Percentiles rank a stretch among this genome's conserved stretches.
phyloP scores from a whole-genome alignment of 2,329 filamentous ascomycete genomes.

The Cordyceps sp. region DNA sequence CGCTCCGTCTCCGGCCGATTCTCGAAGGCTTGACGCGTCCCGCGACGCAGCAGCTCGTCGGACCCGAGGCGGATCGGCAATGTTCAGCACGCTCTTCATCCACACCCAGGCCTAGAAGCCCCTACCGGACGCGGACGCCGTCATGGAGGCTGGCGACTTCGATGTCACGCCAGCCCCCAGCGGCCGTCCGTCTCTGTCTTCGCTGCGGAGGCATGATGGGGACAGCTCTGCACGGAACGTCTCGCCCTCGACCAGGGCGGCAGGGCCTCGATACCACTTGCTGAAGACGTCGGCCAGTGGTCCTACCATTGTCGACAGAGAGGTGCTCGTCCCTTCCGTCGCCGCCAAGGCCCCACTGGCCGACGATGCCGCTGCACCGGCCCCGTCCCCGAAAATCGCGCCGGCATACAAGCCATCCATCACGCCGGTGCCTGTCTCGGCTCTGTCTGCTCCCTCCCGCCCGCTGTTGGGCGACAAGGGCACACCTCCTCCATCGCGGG shows the following conservation, averaged over 20 bases:
- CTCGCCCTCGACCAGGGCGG: slow-evolving; percentile 2
- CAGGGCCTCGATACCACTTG: slow-evolving; percentile 7
- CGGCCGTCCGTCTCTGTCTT: slow-evolving; percentile 10
- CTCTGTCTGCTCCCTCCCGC: too few species aligned
- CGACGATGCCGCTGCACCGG: too few species aligned
- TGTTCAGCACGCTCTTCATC: slow-evolving; percentile 8
- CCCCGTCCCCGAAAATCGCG: too few species aligned
- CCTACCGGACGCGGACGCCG: slow-evolving; percentile 4
- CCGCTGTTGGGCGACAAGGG: too few species aligned
- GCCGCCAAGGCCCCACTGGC: too few species aligned
- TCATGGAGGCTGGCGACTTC: slow-evolving; percentile 12
- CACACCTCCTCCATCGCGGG: too few species aligned
- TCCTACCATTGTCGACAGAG: slow-evolving; percentile 6
- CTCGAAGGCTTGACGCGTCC: neutral
- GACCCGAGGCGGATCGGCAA: neutral
- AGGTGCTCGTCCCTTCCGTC: too few species aligned
- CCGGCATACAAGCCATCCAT: too few species aligned
- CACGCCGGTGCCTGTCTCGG: too few species aligned
- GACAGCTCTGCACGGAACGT: slow-evolving; percentile 1
- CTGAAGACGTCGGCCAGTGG: slow-evolving; percentile 8
- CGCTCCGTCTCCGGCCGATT: neutral
- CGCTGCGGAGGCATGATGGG: slow-evolving; percentile 5
- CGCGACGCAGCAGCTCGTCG: neutral
- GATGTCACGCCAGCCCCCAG: slow-evolving; percentile 17
- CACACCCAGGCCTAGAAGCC: slow-evolving; percentile 7